These are phyloP conservation scores for Evernia prunastri DNA, from an alignment of 495 filamentous ascomycete species.

Conservation along the genomic window DNA sequence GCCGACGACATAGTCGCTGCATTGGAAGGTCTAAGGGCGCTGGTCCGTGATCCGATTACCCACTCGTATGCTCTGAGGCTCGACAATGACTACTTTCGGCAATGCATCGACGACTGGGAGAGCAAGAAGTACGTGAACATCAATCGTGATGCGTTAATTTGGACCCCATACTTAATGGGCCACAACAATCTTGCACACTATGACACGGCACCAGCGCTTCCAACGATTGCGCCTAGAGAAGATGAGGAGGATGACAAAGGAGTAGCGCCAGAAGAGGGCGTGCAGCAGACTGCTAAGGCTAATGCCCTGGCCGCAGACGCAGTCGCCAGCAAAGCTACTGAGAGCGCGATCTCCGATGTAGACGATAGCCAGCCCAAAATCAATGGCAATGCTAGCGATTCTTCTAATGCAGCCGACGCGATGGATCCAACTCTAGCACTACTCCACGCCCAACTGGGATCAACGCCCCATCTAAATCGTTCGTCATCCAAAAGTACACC, in stretches of 20 bases:
- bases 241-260: slow-evolving; percentile 59
- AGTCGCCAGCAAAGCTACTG: slow-evolving; percentile 19
- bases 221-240: slow-evolving; percentile 79
- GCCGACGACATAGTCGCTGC: slow-evolving; percentile 93
- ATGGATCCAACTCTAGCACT: slow-evolving; percentile 19
- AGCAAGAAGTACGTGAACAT: slow-evolving; percentile 78
- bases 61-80: slow-evolving; percentile 82
- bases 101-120: slow-evolving; percentile 83
- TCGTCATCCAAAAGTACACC: slow-evolving; percentile 10
- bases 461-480: slow-evolving; percentile 8
- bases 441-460: slow-evolving; percentile 18
- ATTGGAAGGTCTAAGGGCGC: slow-evolving; percentile 77
- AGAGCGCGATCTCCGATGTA: slow-evolving; percentile 24
- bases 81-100: slow-evolving; percentile 70
- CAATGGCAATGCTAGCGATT: slow-evolving; percentile 28
- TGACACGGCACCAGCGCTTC: slow-evolving; percentile 73
- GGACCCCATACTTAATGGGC: slow-evolving; percentile 98
- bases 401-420: slow-evolving; percentile 17
- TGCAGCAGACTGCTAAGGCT: slow-evolving; percentile 30
- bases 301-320: slow-evolving; percentile 21
- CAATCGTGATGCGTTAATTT: slow-evolving; percentile 73
- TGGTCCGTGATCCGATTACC: slow-evolving; percentile 85
- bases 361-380: slow-evolving; percentile 23
- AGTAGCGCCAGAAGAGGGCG: slow-evolving; percentile 39
- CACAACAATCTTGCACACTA: slow-evolving; percentile 75